Conservation (phyloP, 805 yeast species). For the Saturnispora gosingensis region DNA sequence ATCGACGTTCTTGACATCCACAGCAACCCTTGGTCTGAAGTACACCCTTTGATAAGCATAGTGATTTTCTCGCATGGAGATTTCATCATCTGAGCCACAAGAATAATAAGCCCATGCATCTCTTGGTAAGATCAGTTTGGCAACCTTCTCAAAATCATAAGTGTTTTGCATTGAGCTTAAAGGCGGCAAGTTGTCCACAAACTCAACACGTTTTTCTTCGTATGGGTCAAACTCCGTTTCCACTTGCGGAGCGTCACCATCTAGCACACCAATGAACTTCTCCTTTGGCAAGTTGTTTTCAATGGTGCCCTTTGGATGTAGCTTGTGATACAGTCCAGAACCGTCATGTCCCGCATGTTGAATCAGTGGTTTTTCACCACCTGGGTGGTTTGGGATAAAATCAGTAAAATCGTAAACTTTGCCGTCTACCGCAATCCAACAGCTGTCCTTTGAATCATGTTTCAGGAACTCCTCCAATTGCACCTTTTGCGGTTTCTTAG, state of each 20-base stretch:
- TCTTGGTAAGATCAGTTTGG: conserved; percentile 65
- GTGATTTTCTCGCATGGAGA: conserved; percentile 84
- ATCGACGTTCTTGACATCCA: conserved; percentile 72
- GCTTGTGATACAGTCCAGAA: conserved; percentile 68
- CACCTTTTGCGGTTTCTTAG: conserved; percentile 8
- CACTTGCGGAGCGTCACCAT: conserved; percentile 28
- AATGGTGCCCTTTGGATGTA: conserved; percentile 85
- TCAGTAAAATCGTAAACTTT: conserved; percentile 72
- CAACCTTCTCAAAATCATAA: conserved; percentile 82
- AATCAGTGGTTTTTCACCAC: conserved; percentile 38
- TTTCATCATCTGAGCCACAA: conserved; percentile 88
- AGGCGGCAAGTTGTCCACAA: conserved; percentile 51
- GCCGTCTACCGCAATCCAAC: conserved; percentile 81
- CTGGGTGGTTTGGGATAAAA: conserved; percentile 40
- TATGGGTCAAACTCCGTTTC: conserved; percentile 30
- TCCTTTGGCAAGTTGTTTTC: conserved; percentile 49
- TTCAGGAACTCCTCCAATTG: conserved; percentile 35
- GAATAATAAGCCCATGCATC: conserved; percentile 92
- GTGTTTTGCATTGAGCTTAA: conserved; percentile 62
- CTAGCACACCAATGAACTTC: conserved; percentile 48
- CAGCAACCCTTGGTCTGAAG: conserved; percentile 76
- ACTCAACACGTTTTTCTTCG: conserved; percentile 35
- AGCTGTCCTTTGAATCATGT: conserved; percentile 51
- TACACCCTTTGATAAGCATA: conserved; percentile 79
- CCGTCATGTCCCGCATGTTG: conserved; percentile 45